Evolutionary conservation across 148 eudicot genomes (phyloP).

Genomic region (Mesembryanthemum crystallinum): DNA sequence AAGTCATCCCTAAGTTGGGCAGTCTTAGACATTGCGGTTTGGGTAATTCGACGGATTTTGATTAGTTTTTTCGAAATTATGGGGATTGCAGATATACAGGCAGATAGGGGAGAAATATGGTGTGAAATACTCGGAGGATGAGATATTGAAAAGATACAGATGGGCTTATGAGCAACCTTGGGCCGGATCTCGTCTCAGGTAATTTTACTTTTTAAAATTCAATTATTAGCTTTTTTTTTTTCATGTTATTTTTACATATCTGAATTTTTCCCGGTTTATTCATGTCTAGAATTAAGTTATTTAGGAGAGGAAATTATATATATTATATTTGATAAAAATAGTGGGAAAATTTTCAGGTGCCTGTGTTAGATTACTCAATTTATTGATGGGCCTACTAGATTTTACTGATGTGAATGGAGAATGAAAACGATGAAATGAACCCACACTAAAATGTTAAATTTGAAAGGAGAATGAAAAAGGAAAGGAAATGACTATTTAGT

Average conservation of each 20-base stretch:
- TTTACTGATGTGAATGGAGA: too few species aligned
- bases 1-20: neutral
- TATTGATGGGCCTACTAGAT: neutral
- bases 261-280: neutral
- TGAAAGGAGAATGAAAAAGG: too few species aligned
- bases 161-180: slow-evolving; percentile 95
- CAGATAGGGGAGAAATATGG: slow-evolving; percentile 94
- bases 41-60: neutral
- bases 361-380: too few species aligned
- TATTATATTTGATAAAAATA: neutral
- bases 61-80: neutral
- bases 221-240: neutral
- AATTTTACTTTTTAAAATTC: neutral
- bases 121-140: slow-evolving; percentile 67
- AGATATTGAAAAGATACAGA: slow-evolving; percentile 73
- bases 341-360: too few species aligned
- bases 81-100: slow-evolving; percentile 59
- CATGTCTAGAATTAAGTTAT: too few species aligned
- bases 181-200: slow-evolving; percentile 94
- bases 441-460: too few species aligned
- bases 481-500: too few species aligned
- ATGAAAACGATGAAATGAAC: too few species aligned
- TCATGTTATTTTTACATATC: neutral
- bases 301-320: too few species aligned
- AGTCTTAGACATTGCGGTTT: too few species aligned